Percentiles rank a stretch among this genome's conserved stretches.
phyloP scores from a whole-genome alignment of 306 rosid species.

The Rosa multiflora region DNA sequence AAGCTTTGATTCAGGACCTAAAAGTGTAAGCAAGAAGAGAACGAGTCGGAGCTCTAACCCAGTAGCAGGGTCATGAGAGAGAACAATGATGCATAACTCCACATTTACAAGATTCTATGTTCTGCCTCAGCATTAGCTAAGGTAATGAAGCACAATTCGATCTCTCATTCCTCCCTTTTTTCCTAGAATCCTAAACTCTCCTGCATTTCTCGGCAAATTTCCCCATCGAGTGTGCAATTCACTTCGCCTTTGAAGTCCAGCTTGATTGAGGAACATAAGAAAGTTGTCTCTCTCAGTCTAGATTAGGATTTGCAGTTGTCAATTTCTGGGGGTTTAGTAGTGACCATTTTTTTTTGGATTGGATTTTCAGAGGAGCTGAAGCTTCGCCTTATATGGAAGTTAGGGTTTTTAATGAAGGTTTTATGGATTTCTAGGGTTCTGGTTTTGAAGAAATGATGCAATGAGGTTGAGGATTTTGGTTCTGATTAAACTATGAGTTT shows the following conservation, averaged over 20 bases:
- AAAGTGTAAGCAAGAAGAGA: conserved; percentile 37
- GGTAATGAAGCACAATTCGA: background rate
- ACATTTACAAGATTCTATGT: conserved; percentile 61
- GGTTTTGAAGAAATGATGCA: too few relatives aligned
- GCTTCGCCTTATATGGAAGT: conserved; percentile 7
- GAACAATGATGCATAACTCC: conserved; percentile 51
- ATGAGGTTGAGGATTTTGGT: conserved; percentile 12
- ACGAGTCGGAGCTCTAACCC: conserved; percentile 14
- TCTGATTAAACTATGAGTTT: conserved; percentile 17
- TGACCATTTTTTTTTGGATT: conserved; percentile 15
- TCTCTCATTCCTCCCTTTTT: background rate
- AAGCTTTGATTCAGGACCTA: conserved; percentile 36
- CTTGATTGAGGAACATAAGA: background rate
- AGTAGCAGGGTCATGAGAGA: conserved; percentile 56
- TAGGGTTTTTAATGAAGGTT: conserved; percentile 47
- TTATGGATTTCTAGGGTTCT: conserved; percentile 36
- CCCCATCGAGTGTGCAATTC: background rate
- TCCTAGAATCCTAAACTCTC: background rate
- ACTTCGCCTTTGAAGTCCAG: background rate
- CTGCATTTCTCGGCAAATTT: background rate
- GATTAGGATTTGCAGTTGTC: conserved; percentile 30
- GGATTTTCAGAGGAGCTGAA: conserved; percentile 24
- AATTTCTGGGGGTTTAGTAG: conserved; percentile 19
- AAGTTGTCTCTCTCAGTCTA: conserved; percentile 1
- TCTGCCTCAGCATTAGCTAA: conserved; percentile 46